Percentiles rank a stretch among this genome's conserved stretches.
Evolutionary conservation across 202 grass and related monocot genomes (phyloP).

Genomic region (Schoenoplectus triqueter): DNA sequence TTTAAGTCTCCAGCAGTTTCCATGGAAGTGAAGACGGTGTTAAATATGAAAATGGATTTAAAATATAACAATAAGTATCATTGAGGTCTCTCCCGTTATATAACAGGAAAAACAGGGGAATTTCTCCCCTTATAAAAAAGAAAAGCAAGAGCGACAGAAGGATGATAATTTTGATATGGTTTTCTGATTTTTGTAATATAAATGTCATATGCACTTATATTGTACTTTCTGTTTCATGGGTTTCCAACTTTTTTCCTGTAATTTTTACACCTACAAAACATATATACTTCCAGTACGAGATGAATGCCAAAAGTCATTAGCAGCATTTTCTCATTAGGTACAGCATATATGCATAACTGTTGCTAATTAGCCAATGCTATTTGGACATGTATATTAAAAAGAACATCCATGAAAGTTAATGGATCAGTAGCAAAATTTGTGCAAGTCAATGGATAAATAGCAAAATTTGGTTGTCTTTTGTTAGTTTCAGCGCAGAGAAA

Average conservation of each 20-base stretch:
- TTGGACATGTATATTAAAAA: constrained; percentile 8
- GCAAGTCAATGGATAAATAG: background rate
- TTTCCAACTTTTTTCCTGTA: background rate
- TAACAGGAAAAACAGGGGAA: background rate
- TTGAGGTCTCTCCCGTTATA: background rate
- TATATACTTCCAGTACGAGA: background rate
- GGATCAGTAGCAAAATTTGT: constrained; percentile 3
- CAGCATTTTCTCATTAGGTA: constrained; percentile 12
- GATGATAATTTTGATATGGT: background rate
- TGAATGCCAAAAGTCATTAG: background rate
- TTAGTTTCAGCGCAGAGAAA: constrained; percentile 26
- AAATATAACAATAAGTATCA: background rate
- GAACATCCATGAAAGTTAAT: background rate
- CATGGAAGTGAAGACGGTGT: background rate
- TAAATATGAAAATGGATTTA: constrained; percentile 22
- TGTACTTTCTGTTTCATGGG: background rate
- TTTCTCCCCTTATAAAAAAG: background rate
- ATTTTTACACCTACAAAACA: constrained; percentile 19
- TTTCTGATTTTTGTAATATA: background rate
- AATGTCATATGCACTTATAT: constrained; percentile 20
- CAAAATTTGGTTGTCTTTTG: constrained; percentile 24
- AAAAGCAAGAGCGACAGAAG: background rate
- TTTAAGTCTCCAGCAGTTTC: background rate
- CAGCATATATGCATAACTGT: constrained; percentile 29
- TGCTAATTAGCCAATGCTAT: constrained; percentile 10